A percentile compares a stretch with the other conserved stretches of the same genome.
phyloP scores from a whole-genome alignment of 208 protist genomes.

The Endotrypanum monterogeii region DNA sequence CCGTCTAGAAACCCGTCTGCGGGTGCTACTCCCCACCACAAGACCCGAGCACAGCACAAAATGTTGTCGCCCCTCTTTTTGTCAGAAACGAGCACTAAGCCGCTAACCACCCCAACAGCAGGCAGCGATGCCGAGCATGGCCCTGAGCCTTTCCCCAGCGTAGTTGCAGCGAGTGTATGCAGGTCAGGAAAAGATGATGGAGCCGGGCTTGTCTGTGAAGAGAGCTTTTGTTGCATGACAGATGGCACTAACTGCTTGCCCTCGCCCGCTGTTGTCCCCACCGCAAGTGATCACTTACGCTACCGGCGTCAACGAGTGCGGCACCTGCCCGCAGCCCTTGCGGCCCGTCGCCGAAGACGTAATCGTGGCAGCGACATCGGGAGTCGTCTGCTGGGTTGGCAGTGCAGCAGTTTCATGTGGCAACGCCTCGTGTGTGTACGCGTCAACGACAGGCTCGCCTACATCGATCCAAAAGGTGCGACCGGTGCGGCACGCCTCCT shows the following conservation, averaged over 20 bases:
- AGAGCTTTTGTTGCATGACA: too few relatives aligned
- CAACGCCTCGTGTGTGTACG: conserved; percentile 37
- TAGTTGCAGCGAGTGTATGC: too few relatives aligned
- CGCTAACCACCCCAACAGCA: background rate
- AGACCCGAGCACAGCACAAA: background rate
- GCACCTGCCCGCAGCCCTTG: conserved; percentile 2
- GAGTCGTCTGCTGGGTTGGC: conserved; percentile 6
- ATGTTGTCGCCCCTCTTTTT: background rate
- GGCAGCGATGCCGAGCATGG: background rate
- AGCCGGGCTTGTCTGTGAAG: too few relatives aligned
- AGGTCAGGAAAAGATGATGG: too few relatives aligned
- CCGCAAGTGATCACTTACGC: background rate
- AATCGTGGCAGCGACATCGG: background rate
- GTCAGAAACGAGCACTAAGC: background rate
- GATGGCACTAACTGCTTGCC: background rate
- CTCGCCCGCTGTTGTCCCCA: background rate
- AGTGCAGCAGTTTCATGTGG: conserved; percentile 29
- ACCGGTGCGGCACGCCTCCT: conserved; percentile 35
- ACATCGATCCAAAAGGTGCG: conserved; percentile 38
- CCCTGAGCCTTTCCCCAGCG: too few relatives aligned
- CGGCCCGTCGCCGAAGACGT: background rate
- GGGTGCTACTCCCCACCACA: background rate
- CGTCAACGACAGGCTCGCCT: conserved; percentile 33
- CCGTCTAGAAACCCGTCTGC: background rate
- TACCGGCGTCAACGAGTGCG: conserved; percentile 6